These are phyloP conservation scores for Brassica juncea DNA, from an alignment of 345 rosid species.

Conservation along the genomic window DNA sequence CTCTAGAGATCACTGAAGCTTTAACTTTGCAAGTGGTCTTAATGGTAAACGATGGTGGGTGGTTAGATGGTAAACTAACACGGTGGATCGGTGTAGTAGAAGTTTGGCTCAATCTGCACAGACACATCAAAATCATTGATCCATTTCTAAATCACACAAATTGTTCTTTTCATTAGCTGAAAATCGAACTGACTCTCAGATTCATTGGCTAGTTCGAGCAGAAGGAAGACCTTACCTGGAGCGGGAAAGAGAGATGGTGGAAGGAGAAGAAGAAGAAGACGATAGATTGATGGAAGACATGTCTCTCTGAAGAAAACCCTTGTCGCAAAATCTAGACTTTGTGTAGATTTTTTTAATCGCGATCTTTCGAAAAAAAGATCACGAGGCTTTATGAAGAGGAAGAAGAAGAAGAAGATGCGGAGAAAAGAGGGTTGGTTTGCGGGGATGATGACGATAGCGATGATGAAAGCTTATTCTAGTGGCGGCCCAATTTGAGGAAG, in stretches of 20 bases:
- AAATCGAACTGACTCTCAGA: not conserved
- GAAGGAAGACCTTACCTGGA: constrained; percentile 32
- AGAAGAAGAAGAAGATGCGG: constrained; percentile 34
- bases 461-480: constrained; percentile 8
- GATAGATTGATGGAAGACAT: constrained; percentile 52
- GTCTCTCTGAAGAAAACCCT: not conserved
- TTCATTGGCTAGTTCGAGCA: not conserved
- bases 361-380: not conserved
- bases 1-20: constrained; percentile 61
- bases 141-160: not conserved
- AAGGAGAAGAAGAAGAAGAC: constrained; percentile 31
- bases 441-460: constrained; percentile 30
- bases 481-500: constrained; percentile 24
- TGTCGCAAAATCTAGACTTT: constrained; percentile 16
- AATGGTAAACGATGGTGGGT: constrained; percentile 34
- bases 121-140: not conserved
- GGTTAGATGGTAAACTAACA: constrained; percentile 40
- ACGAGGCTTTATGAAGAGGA: not conserved
- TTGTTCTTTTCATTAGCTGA: not conserved
- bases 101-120: constrained; percentile 45
- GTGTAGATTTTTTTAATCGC: not conserved
- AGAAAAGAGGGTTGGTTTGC: constrained; percentile 15
- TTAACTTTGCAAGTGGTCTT: constrained; percentile 47
- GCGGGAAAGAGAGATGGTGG: constrained; percentile 45
- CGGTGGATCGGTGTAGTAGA: constrained; percentile 46